Evolutionary conservation across 495 filamentous ascomycete genomes (phyloP), one percentile per base, ranked within the genome.

Genomic region (Coniosporium apollinis): DNA sequence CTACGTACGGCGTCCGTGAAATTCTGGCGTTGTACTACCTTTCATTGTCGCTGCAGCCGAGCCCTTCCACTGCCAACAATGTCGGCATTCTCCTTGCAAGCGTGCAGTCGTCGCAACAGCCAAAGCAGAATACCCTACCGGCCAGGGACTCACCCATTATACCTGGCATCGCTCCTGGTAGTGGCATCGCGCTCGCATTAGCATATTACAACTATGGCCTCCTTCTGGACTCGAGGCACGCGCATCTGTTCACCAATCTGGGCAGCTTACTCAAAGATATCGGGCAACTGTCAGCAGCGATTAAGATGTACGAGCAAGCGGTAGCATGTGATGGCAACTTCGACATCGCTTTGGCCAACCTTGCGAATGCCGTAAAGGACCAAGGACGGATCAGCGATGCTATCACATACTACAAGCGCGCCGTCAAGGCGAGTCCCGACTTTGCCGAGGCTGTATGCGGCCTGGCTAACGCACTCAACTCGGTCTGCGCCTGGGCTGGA

Each of bases 401-500:
- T 4, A 94, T 99, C 33, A 57, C 58, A 13, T 96, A 91, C 53
- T 99, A 99, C 61, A 76, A 70, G 44, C 73, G 86, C 40, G 89
- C 89, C 21, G 89, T 99, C 32, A 66, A 69, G 30, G 73, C 83
- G 21, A 99, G 87, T 45, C 89, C 89, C 0, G 80, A 94, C 16
- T 99, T 99, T 59, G 85, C 91, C 9, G 89, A 96, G 59, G 89
- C 89, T 3, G 86, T 96, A 1, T 99, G 89, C 52, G 89, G 89
- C 9, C 66, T 99, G 32, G 89, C 87, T 9, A 96, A 92, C 45
- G 91, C 89, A 17, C 67, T 96, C 19, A 96, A 94, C 51, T 94
- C 89, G 19, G 86, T 99, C 20, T 99, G 89, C 48, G 84, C 83
- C 48, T 99, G 89, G 89, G 69, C 66, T 44, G 87, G 84, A 11